Evolutionary conservation across 768 basidiomycete genomes (phyloP).

Genomic region (Kwoniella sp.): DNA sequence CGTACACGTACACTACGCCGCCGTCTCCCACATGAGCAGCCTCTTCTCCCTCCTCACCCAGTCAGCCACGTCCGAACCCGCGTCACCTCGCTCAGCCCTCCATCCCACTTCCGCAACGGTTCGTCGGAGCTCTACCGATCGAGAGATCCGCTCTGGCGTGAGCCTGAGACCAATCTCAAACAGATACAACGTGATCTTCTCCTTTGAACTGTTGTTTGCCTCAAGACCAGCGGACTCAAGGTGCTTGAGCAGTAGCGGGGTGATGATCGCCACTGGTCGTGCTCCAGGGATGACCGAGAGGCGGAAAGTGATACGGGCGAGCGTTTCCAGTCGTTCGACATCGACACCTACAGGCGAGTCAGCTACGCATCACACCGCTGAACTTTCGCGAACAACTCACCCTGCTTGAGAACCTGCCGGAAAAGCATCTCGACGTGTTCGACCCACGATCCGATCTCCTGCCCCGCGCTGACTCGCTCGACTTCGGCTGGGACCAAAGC

Average conservation of each 20-base stretch:
- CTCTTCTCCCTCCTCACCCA: conserved; percentile 26
- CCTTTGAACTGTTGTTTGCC: neutral
- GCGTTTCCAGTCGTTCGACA: conserved; percentile 1
- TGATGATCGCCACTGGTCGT: no score
- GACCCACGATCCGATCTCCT: conserved; percentile 8
- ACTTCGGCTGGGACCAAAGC: conserved; percentile 6
- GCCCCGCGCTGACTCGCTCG: conserved; percentile 9
- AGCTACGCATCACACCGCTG: neutral
- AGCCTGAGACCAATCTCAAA: conserved; percentile 22
- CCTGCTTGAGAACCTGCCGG: conserved; percentile 1
- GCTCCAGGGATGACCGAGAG: conserved; percentile 6
- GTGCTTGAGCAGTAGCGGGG: neutral
- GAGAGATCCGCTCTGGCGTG: neutral
- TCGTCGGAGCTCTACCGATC: neutral
- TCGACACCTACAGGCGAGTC: conserved; percentile 1
- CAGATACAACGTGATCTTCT: conserved; percentile 3
- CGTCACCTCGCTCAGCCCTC: conserved; percentile 11
- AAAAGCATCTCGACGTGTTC: conserved; percentile 11
- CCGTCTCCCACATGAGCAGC: conserved; percentile 13
- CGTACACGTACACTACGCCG: no score
- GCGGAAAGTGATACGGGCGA: conserved; percentile 10
- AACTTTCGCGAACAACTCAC: conserved; percentile 1
- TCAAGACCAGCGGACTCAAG: neutral
- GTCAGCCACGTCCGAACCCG: conserved; percentile 11
- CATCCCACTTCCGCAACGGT: conserved; percentile 21